Base-by-base conservation (phyloP, 306 rosid genomes). In the Dalbergia cultrata region DNA sequence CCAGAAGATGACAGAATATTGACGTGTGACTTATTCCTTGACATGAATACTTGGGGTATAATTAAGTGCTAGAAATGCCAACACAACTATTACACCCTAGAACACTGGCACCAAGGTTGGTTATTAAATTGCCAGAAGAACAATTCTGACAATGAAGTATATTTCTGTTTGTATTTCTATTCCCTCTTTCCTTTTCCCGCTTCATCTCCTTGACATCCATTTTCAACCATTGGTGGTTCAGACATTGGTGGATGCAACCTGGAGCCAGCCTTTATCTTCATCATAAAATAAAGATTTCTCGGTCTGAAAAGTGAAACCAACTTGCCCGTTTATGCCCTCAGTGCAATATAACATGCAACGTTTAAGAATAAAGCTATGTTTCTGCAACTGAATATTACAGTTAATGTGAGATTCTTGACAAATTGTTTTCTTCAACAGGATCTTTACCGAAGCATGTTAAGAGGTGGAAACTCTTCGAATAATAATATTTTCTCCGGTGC, bases 361-460 rank as follows among this genome's bases (percentile, higher is more conserved):
- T 45, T 45, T n/a, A 44, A 13, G 53, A 10, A 11, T 43, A 67
- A 70, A 39, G 17, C 37, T 76, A 57, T 17, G 39, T 72, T 67
- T 80, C 59, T 31, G 3, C 7, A 50, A 63, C 49, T 34, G 37
- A 1, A 14, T 69, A 53, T 37, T 81, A 54, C 33, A 13, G 73
- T 60, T 52, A 49, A 39, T 81, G 43, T 52, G 14, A 18, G 69
- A 39, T 49, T 72, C 37, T 60, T 79, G 66, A 81, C 43, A 54
- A 43, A 26, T 47, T 53, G 18, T 75, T 82, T 71, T 60, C 81
- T 53, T 53, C 17, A 34, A 59, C 97, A 96, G 98, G 99, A 96
- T 90, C 97, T 93, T 33, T 96, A 93, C 83, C 88, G 54, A 86
- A 91, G 83, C 84, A 81, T 96, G 76, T 82, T 93, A 69, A 87